A percentile compares a stretch with the other conserved stretches of the same genome.
Conservation (phyloP, 495 filamentous ascomycete species). For the Penicillium herquei region DNA sequence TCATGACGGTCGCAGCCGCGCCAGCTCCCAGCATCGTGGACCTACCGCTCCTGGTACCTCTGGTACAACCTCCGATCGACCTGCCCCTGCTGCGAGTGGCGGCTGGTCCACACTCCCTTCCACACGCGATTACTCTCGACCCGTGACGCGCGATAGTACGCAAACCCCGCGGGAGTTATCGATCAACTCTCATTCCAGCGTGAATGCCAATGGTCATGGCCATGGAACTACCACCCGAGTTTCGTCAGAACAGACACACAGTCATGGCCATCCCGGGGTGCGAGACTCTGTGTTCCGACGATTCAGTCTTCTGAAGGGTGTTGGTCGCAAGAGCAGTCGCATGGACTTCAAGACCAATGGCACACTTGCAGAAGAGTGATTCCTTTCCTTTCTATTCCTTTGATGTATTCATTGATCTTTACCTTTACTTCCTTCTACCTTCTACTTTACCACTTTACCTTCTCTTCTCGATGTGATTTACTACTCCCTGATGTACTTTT, state of each 20-base stretch:
- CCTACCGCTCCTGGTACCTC: conserved; percentile 14
- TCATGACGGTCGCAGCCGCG: conserved; percentile 33
- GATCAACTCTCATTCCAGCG: not conserved
- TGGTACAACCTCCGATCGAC: conserved; percentile 18
- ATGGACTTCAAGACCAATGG: conserved; percentile 40
- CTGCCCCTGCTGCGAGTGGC: conserved; percentile 25
- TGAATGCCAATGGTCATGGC: conserved; percentile 5
- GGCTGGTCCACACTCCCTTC: conserved; percentile 43
- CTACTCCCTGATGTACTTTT: conserved; percentile 20
- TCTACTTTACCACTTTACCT: conserved; percentile 6
- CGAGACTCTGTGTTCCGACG: conserved; percentile 49
- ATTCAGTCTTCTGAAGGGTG: conserved; percentile 46
- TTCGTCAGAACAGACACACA: not conserved
- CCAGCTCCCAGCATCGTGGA: conserved; percentile 31
- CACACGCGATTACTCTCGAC: conserved; percentile 37
- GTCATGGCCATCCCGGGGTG: conserved; percentile 12
- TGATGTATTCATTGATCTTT: conserved; percentile 9
- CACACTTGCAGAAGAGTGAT: conserved; percentile 39
- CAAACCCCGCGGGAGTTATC: conserved; percentile 12
- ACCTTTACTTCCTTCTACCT: conserved; percentile 10
- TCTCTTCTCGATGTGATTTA: conserved; percentile 26
- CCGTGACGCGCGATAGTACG: conserved; percentile 34
- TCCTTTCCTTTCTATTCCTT: conserved; percentile 13
- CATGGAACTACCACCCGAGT: conserved; percentile 4
- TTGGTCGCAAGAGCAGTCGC: conserved; percentile 45